These are phyloP conservation scores for Russula foetens DNA, from an alignment of 768 basidiomycete genomes.

Conservation along the genomic window DNA sequence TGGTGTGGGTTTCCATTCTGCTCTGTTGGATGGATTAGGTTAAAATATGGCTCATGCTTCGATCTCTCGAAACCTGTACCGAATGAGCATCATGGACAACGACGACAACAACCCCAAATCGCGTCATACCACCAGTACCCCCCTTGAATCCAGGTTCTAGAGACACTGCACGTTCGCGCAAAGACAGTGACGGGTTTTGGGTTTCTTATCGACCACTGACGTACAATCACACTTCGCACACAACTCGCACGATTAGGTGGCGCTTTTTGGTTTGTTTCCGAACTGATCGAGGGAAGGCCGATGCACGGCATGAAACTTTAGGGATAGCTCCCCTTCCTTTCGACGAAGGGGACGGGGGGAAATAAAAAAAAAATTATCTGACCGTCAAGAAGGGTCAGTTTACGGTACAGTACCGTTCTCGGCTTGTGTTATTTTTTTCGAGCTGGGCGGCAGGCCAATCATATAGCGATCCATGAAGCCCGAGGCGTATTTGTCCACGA, in stretches of 20 bases:
- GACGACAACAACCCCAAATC: too few species aligned
- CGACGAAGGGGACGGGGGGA: neutral
- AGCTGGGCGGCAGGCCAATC: conserved; percentile 45
- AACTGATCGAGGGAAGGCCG: conserved; percentile 6
- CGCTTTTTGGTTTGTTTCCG: conserved; percentile 37
- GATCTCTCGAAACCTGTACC: too few species aligned
- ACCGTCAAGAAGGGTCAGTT: conserved; percentile 57
- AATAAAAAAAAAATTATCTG: conserved; percentile 42
- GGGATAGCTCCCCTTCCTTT: neutral
- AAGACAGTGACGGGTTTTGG: conserved; percentile 29
- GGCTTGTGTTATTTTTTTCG: conserved; percentile 54
- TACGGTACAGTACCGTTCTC: too few species aligned
- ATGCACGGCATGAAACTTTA: neutral
- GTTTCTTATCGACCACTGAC: conserved; percentile 41
- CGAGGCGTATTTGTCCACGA: conserved; percentile 52
- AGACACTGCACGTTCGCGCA: too few species aligned
- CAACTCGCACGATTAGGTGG: conserved; percentile 33
- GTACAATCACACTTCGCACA: too few species aligned
- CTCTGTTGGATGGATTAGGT: too few species aligned
- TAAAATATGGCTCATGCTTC: too few species aligned
- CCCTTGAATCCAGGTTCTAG: too few species aligned
- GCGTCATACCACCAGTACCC: too few species aligned
- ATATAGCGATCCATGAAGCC: conserved; percentile 58
- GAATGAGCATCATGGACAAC: too few species aligned
- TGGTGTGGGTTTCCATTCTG: too few species aligned